Percentiles rank a stretch among this genome's conserved stretches.
phyloP scores from a whole-genome alignment of 345 rosid genomes.

The Lepidium aucheri region DNA sequence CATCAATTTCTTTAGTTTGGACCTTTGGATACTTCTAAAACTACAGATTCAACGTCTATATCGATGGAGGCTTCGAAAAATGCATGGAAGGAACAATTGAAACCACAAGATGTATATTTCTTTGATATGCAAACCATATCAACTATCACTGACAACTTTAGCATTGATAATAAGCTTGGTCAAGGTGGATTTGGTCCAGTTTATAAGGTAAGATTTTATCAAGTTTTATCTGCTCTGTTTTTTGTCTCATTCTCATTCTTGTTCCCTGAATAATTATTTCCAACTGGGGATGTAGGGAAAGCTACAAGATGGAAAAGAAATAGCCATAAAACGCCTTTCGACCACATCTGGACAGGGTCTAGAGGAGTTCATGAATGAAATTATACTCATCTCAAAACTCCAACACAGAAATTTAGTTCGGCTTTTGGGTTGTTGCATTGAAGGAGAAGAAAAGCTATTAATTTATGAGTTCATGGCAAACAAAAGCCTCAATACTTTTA shows the following conservation, averaged over 20 bases:
- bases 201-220: slow-evolving; percentile 11
- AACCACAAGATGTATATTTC: slow-evolving; percentile 20
- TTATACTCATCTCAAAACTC: slow-evolving; percentile 27
- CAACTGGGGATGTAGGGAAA: slow-evolving; percentile 17
- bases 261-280: background rate
- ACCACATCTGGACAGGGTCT: slow-evolving; percentile 26
- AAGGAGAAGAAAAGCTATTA: slow-evolving; percentile 28
- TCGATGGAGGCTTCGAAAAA: background rate
- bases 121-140: slow-evolving; percentile 23
- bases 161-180: slow-evolving; percentile 24
- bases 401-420: slow-evolving; percentile 31
- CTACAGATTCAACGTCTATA: slow-evolving; percentile 4
- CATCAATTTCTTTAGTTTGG: background rate
- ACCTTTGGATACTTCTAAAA: background rate
- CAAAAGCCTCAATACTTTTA: slow-evolving; percentile 29
- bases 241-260: background rate
- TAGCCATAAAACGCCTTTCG: slow-evolving; percentile 29
- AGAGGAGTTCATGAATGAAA: slow-evolving; percentile 30
- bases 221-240: background rate
- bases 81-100: slow-evolving; percentile 18
- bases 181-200: slow-evolving; percentile 33
- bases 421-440: slow-evolving; percentile 30
- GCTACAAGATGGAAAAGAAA: slow-evolving; percentile 23
- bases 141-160: slow-evolving; percentile 24
- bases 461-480: slow-evolving; percentile 27